phyloP scores from a whole-genome alignment of 2,329 filamentous ascomycete species.

The Dendryphion nanum region DNA sequence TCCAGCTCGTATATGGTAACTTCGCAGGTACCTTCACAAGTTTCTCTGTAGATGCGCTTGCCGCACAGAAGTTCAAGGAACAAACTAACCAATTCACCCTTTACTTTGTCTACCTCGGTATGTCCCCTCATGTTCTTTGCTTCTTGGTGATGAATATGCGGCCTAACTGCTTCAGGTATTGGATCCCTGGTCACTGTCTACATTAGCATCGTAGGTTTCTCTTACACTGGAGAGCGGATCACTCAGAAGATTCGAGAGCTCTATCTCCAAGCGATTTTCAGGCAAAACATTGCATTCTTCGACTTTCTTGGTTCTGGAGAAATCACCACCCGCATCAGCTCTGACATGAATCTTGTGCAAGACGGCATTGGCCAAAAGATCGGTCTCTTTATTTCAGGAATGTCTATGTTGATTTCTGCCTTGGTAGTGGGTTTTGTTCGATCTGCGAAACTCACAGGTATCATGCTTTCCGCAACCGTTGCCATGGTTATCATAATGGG shows the following conservation, averaged over 20 bases:
- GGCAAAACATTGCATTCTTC: slow-evolving; percentile 44
- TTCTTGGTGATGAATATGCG: too few relatives aligned
- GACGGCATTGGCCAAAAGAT: slow-evolving; percentile 67
- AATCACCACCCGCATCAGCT: slow-evolving; percentile 91
- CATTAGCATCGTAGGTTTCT: slow-evolving; percentile 80
- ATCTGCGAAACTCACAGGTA: slow-evolving; percentile 90
- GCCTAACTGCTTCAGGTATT: slow-evolving; percentile 25
- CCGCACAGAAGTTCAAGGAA: slow-evolving; percentile 22
- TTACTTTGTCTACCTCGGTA: slow-evolving; percentile 40
- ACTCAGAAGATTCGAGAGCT: slow-evolving; percentile 44
- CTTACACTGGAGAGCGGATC: slow-evolving; percentile 59
- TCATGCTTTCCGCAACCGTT: slow-evolving; percentile 76
- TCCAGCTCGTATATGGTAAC: slow-evolving; percentile 41
- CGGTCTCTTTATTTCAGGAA: slow-evolving; percentile 32
- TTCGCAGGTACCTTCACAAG: slow-evolving; percentile 38
- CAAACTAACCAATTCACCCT: slow-evolving; percentile 33
- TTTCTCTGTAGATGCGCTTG: slow-evolving; percentile 32
- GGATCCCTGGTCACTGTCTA: slow-evolving; percentile 64
- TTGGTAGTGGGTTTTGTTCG: slow-evolving; percentile 90
- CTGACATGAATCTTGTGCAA: slow-evolving; percentile 91
- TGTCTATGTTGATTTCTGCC: slow-evolving; percentile 69
- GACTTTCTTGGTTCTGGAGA: slow-evolving; percentile 94
- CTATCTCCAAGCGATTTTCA: slow-evolving; percentile 64
- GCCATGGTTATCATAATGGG: slow-evolving; percentile 79
- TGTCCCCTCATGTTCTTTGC: not conserved